These are phyloP conservation scores for Aspergillus carlsbadensis DNA, from an alignment of 495 filamentous ascomycete genomes.

Conservation along the genomic window DNA sequence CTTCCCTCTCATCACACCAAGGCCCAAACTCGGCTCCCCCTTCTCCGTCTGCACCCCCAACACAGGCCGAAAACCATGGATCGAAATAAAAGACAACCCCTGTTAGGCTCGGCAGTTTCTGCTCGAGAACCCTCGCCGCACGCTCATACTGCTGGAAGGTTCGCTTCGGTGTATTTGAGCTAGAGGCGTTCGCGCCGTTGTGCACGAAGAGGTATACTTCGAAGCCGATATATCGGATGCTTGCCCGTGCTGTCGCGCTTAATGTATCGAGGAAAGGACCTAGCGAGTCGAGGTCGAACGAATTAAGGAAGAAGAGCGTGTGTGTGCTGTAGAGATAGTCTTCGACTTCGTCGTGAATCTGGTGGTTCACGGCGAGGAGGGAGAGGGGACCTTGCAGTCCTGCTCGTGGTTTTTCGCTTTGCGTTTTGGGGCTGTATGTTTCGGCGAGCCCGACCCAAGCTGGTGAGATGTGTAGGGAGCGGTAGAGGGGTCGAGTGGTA, in stretches of 20 bases:
- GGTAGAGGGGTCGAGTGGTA: slow-evolving; percentile 33
- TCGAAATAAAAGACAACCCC: slow-evolving; percentile 37
- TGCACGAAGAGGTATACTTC: slow-evolving; percentile 46
- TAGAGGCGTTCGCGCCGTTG: not conserved
- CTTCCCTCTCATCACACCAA: slow-evolving; percentile 27
- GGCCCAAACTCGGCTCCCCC: not conserved
- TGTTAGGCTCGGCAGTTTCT: slow-evolving; percentile 29
- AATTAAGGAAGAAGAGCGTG: slow-evolving; percentile 44
- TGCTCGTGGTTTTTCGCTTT: not conserved
- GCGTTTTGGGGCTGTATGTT: slow-evolving; percentile 17
- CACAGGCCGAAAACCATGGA: slow-evolving; percentile 36
- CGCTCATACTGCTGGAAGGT: slow-evolving; percentile 33
- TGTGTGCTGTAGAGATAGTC: slow-evolving; percentile 38
- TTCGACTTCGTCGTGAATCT: slow-evolving; percentile 44
- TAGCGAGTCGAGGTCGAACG: slow-evolving; percentile 38
- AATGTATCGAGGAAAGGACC: slow-evolving; percentile 39
- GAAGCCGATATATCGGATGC: slow-evolving; percentile 42
- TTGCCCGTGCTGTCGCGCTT: slow-evolving; percentile 29
- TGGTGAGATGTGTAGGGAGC: slow-evolving; percentile 37
- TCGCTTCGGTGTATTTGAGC: slow-evolving; percentile 32
- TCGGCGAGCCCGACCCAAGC: slow-evolving; percentile 37
- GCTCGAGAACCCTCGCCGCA: slow-evolving; percentile 23
- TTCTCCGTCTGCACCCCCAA: not conserved
- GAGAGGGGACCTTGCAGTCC: not conserved
- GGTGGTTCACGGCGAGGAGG: slow-evolving; percentile 35